Evolutionary conservation across 495 filamentous ascomycete species (phyloP).

Genomic region (Amniculicola lignicola): DNA sequence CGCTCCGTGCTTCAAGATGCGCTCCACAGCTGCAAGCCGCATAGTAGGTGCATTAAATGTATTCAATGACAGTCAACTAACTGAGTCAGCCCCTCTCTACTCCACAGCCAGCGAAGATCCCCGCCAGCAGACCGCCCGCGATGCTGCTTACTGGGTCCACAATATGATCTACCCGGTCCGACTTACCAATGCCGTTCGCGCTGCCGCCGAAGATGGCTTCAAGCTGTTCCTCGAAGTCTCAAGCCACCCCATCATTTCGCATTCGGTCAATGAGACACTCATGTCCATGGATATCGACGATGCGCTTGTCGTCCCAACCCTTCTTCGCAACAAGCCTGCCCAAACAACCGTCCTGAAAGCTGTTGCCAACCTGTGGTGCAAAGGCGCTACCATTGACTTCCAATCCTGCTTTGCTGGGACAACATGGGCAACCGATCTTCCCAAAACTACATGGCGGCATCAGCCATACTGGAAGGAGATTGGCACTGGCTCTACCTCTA

Average conservation of each 20-base stretch:
- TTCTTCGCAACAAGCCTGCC: slow-evolving; percentile 43
- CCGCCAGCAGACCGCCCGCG: slow-evolving; percentile 27
- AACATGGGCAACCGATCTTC: slow-evolving; percentile 46
- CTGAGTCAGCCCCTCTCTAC: slow-evolving; percentile 39
- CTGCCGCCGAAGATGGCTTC: slow-evolving; percentile 41
- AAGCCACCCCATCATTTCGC: slow-evolving; percentile 40
- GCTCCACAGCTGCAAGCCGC: too few species aligned
- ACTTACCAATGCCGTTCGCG: slow-evolving; percentile 38
- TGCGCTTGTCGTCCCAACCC: slow-evolving; percentile 39
- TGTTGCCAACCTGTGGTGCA: slow-evolving; percentile 46
- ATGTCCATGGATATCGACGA: slow-evolving; percentile 37
- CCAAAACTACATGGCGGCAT: slow-evolving; percentile 50
- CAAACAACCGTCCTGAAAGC: slow-evolving; percentile 47
- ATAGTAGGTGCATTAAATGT: too few species aligned
- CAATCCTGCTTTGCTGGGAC: slow-evolving; percentile 43
- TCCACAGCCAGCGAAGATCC: slow-evolving; percentile 39
- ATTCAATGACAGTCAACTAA: slow-evolving; percentile 32
- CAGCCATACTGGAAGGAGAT: slow-evolving; percentile 52
- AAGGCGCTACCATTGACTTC: slow-evolving; percentile 48
- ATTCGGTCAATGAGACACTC: slow-evolving; percentile 43
- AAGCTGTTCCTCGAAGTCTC: slow-evolving; percentile 43
- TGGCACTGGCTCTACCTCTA: slow-evolving; percentile 17
- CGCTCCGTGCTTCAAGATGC: slow-evolving; percentile 35
- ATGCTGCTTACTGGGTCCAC: slow-evolving; percentile 36
- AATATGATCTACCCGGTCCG: slow-evolving; percentile 40